Conservation (phyloP, 1,284 basidiomycete species). For the Sanguinoderma infundibulare region DNA sequence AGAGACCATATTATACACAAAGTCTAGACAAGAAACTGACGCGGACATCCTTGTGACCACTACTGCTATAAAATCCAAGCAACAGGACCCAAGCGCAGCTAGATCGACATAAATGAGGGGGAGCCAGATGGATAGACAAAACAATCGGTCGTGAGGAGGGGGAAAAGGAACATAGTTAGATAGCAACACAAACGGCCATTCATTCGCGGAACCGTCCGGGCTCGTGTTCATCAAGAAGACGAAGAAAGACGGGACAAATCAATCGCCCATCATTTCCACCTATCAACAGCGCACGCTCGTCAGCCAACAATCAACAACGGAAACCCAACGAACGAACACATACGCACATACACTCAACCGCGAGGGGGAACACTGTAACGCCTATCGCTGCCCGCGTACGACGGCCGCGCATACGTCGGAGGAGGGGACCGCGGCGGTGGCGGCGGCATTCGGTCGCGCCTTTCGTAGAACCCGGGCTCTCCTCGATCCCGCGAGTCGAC, state of each 20-base stretch:
- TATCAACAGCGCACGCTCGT: not conserved
- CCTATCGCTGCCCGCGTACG: conserved; percentile 32
- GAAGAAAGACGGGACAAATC: not conserved
- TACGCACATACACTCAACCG: conserved; percentile 14
- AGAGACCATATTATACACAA: not conserved
- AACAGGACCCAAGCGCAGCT: not conserved
- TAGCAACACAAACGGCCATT: not conserved
- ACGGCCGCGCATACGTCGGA: conserved; percentile 25
- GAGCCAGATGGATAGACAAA: not conserved
- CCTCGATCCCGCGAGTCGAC: conserved; percentile 27
- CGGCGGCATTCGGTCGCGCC: conserved; percentile 26
- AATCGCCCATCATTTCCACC: not conserved
- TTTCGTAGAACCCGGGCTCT: conserved; percentile 30
- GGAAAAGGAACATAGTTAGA: not conserved
- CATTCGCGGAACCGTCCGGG: no score
- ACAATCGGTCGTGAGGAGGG: not conserved
- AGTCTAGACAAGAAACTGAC: not conserved
- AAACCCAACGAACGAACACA: not conserved
- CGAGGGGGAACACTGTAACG: conserved; percentile 28
- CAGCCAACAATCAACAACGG: not conserved
- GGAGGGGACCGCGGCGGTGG: conserved; percentile 24
- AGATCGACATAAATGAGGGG: not conserved
- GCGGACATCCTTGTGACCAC: not conserved
- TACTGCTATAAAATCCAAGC: conserved; percentile 2
- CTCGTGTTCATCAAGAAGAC: not conserved